Base-by-base conservation (phyloP, 2,329 filamentous ascomycete species). In the Parastagonospora avenae region DNA sequence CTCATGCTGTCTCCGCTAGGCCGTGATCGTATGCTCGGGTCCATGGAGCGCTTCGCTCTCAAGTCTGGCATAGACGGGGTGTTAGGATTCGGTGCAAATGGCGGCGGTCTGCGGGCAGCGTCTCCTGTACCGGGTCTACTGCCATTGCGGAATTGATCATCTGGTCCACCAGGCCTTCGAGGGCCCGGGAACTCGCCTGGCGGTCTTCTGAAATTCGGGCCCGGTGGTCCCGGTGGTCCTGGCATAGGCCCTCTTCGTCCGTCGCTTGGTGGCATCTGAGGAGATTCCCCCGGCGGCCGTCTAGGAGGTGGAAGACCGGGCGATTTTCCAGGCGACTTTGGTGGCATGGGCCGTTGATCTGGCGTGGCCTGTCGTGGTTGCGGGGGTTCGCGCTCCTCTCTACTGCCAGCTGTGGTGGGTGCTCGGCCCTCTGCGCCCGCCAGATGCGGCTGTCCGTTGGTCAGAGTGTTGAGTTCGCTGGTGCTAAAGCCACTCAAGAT, bases 401-500 rank as follows among this genome's bases (percentile, higher is more conserved):
- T 48, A 1, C 54, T 43, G 7, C 44, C 46, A 30, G 49, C 43
- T 45, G 48, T 48, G 19, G 52, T 50, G 4, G 59, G 59, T 14
- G 59, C 57, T 19, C 67, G 67, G 10, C 58, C 66, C 49, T 68
- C 67, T 41, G 60, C 54, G 4, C 68, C 67, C 8, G 67, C 69
- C 5, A 65, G 51, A 19, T 71, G 64, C 9, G 69, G 67, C 31
- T 65, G 59, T n/a, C 64, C 61, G 41, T 88, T 89, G 30, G 89
- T 78, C 39, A 97, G 83, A 62, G 88, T 82, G 44, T 93, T 90
- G 53, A 88, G 79, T 75, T 97, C 92, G 53, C 82, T 84, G 44
- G 85, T 81, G 62, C 93, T 90, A 70, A 99, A 97, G 7, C 93
- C 93, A 48, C 84, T 79, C 44, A 99, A 80, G 51, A 89, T 84